These are phyloP conservation scores for Truncatella angustata DNA, from an alignment of 2,329 filamentous ascomycete genomes.

Conservation along the genomic window DNA sequence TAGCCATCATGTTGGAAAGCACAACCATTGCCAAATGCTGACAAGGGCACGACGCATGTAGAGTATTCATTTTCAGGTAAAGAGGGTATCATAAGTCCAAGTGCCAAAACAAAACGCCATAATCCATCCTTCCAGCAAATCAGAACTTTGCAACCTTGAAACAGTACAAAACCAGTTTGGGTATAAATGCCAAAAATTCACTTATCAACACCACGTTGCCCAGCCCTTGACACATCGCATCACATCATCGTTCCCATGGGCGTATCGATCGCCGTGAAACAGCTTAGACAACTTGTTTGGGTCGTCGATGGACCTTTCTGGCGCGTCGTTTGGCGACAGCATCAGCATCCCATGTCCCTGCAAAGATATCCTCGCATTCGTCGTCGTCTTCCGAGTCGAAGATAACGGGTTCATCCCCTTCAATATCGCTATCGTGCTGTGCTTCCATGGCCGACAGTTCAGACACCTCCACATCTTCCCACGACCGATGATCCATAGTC, in stretches of 20 bases:
- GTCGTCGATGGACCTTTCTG: constrained; percentile 27
- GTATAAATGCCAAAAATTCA: not conserved
- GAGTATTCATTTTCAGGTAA: too few relatives aligned
- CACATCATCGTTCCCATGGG: not conserved
- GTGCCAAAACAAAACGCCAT: not conserved
- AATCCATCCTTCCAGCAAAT: not conserved
- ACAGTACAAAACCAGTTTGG: not conserved
- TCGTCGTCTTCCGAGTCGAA: constrained; percentile 66
- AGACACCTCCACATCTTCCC: constrained; percentile 44
- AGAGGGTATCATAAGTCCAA: constrained; percentile 3
- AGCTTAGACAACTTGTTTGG: not conserved
- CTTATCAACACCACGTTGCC: not conserved
- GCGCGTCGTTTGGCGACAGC: constrained; percentile 46
- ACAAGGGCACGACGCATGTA: too few relatives aligned
- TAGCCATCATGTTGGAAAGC: too few relatives aligned
- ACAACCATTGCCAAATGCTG: too few relatives aligned
- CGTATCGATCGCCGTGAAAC: not conserved
- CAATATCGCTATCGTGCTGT: constrained; percentile 12
- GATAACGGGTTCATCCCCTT: constrained; percentile 34
- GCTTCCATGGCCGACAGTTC: constrained; percentile 21
- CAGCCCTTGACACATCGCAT: not conserved
- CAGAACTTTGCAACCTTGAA: not conserved
- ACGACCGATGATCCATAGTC: constrained; percentile 50
- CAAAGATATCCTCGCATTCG: constrained; percentile 65
- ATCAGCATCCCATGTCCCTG: constrained; percentile 58